Evolutionary conservation across 2,329 filamentous ascomycete species (phyloP), one percentile per base, ranked within the genome.

Genomic region (Hymenoscyphus albidus): DNA sequence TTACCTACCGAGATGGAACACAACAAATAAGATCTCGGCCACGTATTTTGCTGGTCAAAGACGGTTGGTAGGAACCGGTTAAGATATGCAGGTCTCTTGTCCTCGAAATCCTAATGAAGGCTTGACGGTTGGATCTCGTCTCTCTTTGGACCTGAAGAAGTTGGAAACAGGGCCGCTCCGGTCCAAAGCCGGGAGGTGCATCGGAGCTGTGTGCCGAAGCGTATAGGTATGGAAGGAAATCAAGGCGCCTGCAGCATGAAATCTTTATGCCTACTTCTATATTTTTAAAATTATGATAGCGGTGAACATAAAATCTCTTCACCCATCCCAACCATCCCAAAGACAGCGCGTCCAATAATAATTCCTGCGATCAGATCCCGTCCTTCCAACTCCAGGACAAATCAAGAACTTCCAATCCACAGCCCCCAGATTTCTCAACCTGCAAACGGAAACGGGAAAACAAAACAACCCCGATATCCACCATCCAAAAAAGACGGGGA

Each of bases 221-320:
- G 56, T 22, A 58, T 31, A 27, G 27, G 27, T 27, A 27, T 27
- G 56, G 16, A 40, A 35, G n/a, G 35, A 12, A 58, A 10, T 22
- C 18, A 22, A 18, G 32, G 56, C 38, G 31, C 56, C 22, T 58
- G 27, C 16, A 38, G 56, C 56, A 58, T 58, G 56, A 58, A 58
- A 18, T 35, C 35, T 35, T 35, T 35, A 35, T 35, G 35, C 42
- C 39, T 27, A 27, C 27, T 58, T 64, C 44, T 42, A 27, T 51
- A 44, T 54, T 22, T 63, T 70, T 70, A 69, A 71, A 61, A 71
- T 71, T 71, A 63, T 61, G 68, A 64, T 64, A 55, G 69, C 69
- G 69, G 69, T 71, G 69, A 67, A 57, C 22, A 65, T 35, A 54
- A 54, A 54, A 54, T 54, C 48, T 54, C 48, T 32, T 32, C 35